These are phyloP conservation scores for Prunus campanulata DNA, from an alignment of 306 rosid species.

Conservation along the genomic window DNA sequence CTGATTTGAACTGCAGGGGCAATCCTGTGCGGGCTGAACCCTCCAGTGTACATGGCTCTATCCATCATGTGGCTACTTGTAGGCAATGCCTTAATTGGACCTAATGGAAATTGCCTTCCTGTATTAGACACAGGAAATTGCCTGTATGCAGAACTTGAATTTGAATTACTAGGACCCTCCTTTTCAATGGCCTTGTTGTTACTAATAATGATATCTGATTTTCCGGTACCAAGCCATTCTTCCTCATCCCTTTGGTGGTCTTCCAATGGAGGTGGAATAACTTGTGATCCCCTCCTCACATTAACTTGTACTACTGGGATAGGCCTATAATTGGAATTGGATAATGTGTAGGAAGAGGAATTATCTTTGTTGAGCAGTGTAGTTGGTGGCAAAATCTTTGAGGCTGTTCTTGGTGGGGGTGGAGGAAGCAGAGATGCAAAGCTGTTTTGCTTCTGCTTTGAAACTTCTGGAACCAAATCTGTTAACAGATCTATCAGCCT, in stretches of 20 bases:
- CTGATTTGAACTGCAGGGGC: constrained; percentile 43
- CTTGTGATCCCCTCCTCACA: constrained; percentile 12
- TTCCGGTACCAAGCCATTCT: constrained; percentile 27
- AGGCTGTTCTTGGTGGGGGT: constrained; percentile 29
- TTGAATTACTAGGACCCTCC: neutral
- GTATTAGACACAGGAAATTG: constrained; percentile 12
- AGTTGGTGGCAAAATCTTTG: constrained; percentile 33
- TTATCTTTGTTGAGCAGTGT: neutral
- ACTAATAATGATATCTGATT: neutral
- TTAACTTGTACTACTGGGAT: constrained; percentile 21
- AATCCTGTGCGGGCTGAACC: constrained; percentile 25
- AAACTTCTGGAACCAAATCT: constrained; percentile 24
- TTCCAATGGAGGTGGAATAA: constrained; percentile 23
- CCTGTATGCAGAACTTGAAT: constrained; percentile 10
- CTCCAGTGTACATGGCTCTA: constrained; percentile 17
- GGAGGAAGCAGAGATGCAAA: constrained; percentile 43
- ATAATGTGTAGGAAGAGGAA: neutral
- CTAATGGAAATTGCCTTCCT: neutral
- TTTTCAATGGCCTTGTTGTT: neutral
- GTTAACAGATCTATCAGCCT: constrained; percentile 30
- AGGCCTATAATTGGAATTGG: constrained; percentile 2
- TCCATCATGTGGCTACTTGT: neutral
- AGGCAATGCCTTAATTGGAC: constrained; percentile 2
- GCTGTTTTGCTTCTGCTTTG: constrained; percentile 9
- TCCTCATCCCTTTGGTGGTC: constrained; percentile 35